phyloP scores from a whole-genome alignment of 2,329 filamentous ascomycete species.

The Fusarium tupiense region DNA sequence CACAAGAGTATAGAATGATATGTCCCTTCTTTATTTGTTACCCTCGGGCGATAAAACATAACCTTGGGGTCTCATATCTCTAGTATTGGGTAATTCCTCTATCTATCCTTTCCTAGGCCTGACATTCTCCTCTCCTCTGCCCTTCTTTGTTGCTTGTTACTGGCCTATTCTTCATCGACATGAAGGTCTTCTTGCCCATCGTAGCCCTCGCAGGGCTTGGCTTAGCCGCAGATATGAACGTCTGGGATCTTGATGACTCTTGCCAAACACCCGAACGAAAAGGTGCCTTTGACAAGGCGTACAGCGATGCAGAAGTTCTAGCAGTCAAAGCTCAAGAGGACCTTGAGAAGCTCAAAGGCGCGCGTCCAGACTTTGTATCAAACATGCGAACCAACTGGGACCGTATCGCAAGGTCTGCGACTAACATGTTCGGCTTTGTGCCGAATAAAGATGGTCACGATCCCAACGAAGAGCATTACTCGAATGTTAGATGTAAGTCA shows the following conservation, averaged over 20 bases:
- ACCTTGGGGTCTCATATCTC: neutral
- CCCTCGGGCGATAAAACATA: neutral
- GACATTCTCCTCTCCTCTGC: neutral
- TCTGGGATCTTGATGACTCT: constrained; percentile 4
- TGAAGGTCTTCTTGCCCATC: neutral
- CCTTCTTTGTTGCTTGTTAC: rapidly evolving
- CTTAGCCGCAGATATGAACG: neutral
- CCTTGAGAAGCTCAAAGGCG: neutral
- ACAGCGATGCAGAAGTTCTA: neutral
- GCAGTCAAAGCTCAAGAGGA: neutral
- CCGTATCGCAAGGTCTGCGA: neutral
- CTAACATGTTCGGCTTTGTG: neutral
- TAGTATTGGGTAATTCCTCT: too few species aligned
- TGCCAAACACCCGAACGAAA: neutral
- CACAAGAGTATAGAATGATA: too few species aligned
- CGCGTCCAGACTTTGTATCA: neutral
- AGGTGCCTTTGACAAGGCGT: neutral
- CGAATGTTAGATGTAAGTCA: neutral
- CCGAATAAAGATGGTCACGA: neutral
- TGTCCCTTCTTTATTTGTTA: neutral
- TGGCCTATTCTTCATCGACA: neutral
- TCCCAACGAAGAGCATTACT: neutral
- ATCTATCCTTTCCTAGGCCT: neutral
- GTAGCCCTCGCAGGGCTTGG: neutral
- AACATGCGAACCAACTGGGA: neutral